These are phyloP conservation scores for Hydnomerulius pinastri DNA, from an alignment of 768 basidiomycete genomes.

Conservation along the genomic window DNA sequence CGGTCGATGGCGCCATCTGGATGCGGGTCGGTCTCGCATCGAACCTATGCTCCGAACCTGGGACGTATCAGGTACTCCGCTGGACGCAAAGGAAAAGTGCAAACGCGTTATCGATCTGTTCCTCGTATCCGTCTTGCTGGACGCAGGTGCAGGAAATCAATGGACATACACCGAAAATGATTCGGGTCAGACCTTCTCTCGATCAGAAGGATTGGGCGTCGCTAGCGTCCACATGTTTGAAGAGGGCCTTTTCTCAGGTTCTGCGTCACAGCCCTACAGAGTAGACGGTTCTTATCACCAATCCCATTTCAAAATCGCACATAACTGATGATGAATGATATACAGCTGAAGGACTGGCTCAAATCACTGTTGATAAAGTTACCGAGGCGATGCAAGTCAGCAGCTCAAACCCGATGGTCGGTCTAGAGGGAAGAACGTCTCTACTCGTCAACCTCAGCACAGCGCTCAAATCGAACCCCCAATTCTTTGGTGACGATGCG, in stretches of 20 bases:
- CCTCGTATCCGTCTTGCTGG: slow-evolving; percentile 87
- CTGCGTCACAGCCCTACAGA: slow-evolving; percentile 54
- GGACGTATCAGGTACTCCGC: slow-evolving; percentile 41
- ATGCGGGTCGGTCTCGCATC: slow-evolving; percentile 66
- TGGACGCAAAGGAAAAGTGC: slow-evolving; percentile 58
- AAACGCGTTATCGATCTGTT: slow-evolving; percentile 87
- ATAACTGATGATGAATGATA: slow-evolving; percentile 12
- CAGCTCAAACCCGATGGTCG: slow-evolving; percentile 81
- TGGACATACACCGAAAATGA: slow-evolving; percentile 76
- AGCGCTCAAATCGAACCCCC: slow-evolving; percentile 64
- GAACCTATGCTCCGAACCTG: slow-evolving; percentile 59
- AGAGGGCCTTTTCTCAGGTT: slow-evolving; percentile 77
- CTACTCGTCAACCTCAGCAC: slow-evolving; percentile 72
- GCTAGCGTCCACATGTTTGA: slow-evolving; percentile 91
- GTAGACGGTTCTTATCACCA: slow-evolving; percentile 69
- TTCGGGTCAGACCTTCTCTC: slow-evolving; percentile 53
- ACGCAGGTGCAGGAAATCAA: slow-evolving; percentile 85
- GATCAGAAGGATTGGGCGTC: slow-evolving; percentile 85
- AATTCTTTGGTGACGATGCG: slow-evolving; percentile 72
- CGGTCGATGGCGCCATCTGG: slow-evolving; percentile 89
- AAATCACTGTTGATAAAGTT: slow-evolving; percentile 59
- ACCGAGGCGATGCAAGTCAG: slow-evolving; percentile 79
- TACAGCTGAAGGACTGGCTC: slow-evolving; percentile 69
- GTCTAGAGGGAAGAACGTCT: slow-evolving; percentile 81
- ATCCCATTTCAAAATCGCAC: background rate